A percentile compares a stretch with the other conserved stretches of the same genome.
phyloP scores from a whole-genome alignment of 192 early-diverging fungal species.

The Rhizophagus sp. region DNA sequence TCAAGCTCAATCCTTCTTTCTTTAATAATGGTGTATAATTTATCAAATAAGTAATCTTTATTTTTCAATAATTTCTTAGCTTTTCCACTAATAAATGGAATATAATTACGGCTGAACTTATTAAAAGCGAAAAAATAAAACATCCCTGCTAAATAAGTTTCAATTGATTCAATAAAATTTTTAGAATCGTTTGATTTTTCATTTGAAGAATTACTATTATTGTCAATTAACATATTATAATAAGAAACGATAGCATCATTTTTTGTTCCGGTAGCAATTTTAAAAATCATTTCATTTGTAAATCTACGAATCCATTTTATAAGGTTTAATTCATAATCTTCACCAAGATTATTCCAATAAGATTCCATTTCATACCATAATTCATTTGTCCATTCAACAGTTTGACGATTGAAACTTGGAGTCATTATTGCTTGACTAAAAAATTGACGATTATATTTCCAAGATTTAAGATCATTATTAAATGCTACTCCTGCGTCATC shows the following conservation, averaged over 20 bases:
- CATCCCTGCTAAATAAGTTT: background rate
- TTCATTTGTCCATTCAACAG: background rate
- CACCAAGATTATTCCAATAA: slow-evolving; percentile 4
- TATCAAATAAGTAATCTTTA: background rate
- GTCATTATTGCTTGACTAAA: background rate
- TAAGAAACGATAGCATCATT: background rate
- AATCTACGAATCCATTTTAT: background rate
- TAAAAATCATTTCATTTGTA: background rate
- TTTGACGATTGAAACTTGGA: background rate
- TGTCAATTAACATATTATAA: background rate
- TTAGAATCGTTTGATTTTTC: background rate
- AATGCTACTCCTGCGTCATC: background rate
- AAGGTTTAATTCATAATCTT: background rate
- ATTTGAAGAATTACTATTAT: background rate
- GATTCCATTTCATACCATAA: background rate
- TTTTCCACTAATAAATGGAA: background rate
- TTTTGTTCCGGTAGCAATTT: background rate
- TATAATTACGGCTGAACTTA: background rate
- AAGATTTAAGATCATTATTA: background rate
- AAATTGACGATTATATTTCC: slow-evolving; percentile 14
- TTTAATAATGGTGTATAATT: background rate
- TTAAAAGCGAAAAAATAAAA: background rate
- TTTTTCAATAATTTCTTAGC: background rate
- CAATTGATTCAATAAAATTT: background rate
- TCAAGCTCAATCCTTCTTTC: slow-evolving; percentile 8